A percentile compares a stretch with the other conserved stretches of the same genome.
Conservation (phyloP, 345 rosid species). For the Schrenkiella parvula region DNA sequence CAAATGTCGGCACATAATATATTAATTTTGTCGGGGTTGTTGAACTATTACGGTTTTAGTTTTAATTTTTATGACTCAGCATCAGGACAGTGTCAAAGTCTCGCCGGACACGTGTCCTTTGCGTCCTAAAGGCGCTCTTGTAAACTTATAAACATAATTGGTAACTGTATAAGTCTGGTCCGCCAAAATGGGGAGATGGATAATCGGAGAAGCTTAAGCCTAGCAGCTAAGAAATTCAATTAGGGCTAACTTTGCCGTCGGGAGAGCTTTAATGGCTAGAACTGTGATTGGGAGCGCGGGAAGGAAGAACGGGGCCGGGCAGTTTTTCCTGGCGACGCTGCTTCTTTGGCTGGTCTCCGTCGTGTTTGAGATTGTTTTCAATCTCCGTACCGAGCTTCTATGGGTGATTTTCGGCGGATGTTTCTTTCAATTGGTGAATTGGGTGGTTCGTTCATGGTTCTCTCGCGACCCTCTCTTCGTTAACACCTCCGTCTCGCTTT, state of each 20-base stretch:
- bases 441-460: constrained; percentile 47
- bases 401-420: constrained; percentile 49
- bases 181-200: constrained; percentile 17
- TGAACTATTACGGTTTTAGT: background rate
- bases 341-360: constrained; percentile 79
- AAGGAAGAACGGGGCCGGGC: constrained; percentile 40
- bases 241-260: constrained; percentile 5
- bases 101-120: constrained; percentile 3
- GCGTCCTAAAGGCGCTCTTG: background rate
- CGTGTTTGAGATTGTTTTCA: constrained; percentile 67
- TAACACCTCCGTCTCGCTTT: constrained; percentile 81
- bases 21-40: background rate
- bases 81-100: background rate
- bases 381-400: constrained; percentile 50
- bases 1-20: constrained; percentile 16
- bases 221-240: background rate
- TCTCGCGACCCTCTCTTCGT: constrained; percentile 89
- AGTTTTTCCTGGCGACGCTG: constrained; percentile 77
- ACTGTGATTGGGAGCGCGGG: constrained; percentile 18
- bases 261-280: constrained; percentile 14
- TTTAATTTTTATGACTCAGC: background rate
- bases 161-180: background rate
- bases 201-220: background rate
- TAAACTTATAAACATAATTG: background rate
- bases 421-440: constrained; percentile 68